Evolutionary conservation across 2,329 filamentous ascomycete species (phyloP), one percentile per base, ranked within the genome.

Genomic region (Neonectria magnoliae): DNA sequence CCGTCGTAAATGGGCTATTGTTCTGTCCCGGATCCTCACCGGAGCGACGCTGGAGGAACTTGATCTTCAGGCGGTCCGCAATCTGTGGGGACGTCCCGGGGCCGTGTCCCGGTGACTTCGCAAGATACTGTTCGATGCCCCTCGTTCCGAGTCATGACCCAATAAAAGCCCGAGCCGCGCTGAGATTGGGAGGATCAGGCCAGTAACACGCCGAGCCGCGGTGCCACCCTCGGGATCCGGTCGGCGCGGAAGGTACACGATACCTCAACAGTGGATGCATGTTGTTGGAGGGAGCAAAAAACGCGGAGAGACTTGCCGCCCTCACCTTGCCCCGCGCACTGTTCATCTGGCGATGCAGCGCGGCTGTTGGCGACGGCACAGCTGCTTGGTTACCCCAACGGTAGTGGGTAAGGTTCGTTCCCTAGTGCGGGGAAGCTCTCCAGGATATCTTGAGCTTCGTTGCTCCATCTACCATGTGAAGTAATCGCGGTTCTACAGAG

Each of bases 151-250:
- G 8, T 0, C n/a, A 5, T 4, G 4, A 13, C 22, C 62, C 62
- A 64, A 64, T 64, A 3, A 38, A 2, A 6, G n/a, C 16, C 4
- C 38, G 47, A 60, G 62, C 62, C 62, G 62, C 62, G 62, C 52
- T 56, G 61, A 10, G 41, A 20, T 56, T 51, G 14, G 42, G 16
- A 41, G 2, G 18, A 29, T 13, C 25, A 7, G 22, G 27, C 62
- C 62, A 38, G 14, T 64, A n/a, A 56, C 16, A 56, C 11, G 20
- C 48, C 18, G 36, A 33, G 52, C 62, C 62, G 62, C 62, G 57
- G 51, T 51, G 25, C 44, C 62, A 57, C 56, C 57, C 14, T 42
- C 7, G 16, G 31, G 42, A 20, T 14, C 55, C 53, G 44, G 47
- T 27, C 48, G 27, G 27, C 1, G 10, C 22, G 3, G 16, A 22